phyloP scores from a whole-genome alignment of 805 yeast species.

The Metschnikowia borealis region DNA sequence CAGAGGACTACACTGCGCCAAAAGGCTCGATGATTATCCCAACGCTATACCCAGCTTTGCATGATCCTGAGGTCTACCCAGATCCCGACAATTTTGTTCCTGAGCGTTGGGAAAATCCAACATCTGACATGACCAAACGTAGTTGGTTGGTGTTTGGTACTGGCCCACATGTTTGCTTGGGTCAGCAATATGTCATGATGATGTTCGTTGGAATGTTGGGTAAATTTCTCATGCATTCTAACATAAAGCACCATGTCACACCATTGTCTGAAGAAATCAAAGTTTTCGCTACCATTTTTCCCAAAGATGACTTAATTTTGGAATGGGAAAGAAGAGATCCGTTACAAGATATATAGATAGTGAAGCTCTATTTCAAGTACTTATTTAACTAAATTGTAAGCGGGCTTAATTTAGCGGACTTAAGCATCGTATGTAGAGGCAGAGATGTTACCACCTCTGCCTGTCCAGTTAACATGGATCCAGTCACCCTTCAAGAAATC shows the following conservation, averaged over 20 bases:
- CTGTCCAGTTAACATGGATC: constrained; percentile 99
- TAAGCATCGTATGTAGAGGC: constrained; percentile 94
- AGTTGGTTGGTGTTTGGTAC: constrained; percentile 97
- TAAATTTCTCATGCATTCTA: constrained; percentile 76
- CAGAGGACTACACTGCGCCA: constrained; percentile 84
- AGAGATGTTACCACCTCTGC: constrained; percentile 96
- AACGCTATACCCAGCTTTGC: constrained; percentile 90
- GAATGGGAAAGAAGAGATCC: constrained; percentile 69
- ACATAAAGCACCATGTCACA: constrained; percentile 80
- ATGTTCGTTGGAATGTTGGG: constrained; percentile 88
- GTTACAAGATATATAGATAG: constrained; percentile 7
- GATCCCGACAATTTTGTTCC: constrained; percentile 94
- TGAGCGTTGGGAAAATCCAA: constrained; percentile 90
- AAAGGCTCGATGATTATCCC: constrained; percentile 98
- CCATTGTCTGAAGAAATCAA: constrained; percentile 85
- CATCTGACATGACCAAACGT: constrained; percentile 70
- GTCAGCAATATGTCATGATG: constrained; percentile 90
- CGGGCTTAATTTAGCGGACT: constrained; percentile 7
- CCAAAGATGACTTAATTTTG: constrained; percentile 87
- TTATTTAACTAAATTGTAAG: neutral
- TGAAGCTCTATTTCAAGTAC: neutral
- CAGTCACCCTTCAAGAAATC: constrained; percentile 74
- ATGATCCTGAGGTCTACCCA: constrained; percentile 94
- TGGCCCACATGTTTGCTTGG: constrained; percentile 95
- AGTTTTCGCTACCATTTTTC: constrained; percentile 97